Conservation (phyloP, 805 yeast genomes). For the Metschnikowia amazonensis region DNA sequence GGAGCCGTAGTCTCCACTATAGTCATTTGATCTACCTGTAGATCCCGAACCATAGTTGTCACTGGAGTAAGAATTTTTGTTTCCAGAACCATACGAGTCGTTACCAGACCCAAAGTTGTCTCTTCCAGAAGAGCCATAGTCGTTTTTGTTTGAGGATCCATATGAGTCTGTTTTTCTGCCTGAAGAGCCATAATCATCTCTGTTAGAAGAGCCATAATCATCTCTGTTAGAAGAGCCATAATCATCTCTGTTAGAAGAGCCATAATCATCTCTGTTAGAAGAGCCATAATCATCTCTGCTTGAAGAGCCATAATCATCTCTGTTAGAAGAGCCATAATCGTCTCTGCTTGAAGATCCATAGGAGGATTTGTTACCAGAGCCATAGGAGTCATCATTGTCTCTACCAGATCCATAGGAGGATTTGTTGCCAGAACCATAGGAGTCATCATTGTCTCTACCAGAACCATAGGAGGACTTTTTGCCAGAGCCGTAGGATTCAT, state of each 20-base stretch:
- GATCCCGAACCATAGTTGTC: neutral
- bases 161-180: no score
- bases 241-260: conserved; percentile 22
- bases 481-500: conserved; percentile 26
- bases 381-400: conserved; percentile 19
- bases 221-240: no score
- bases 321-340: conserved; percentile 11
- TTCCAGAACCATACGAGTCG: conserved; percentile 19
- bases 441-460: neutral
- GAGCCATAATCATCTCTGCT: conserved; percentile 10
- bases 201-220: neutral
- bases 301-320: neutral
- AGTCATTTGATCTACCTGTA: neutral
- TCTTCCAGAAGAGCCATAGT: neutral
- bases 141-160: neutral
- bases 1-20: neutral
- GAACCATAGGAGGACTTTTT: conserved; percentile 20
- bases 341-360: conserved; percentile 11
- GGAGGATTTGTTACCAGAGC: conserved; percentile 18
- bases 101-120: neutral
- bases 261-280: no score
- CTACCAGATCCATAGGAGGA: no score
- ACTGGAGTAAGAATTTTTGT: no score
- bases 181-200: neutral
- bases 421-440: conserved; percentile 20